Evolutionary conservation across 768 basidiomycete genomes (phyloP).

Genomic region (Piloderma croceum): DNA sequence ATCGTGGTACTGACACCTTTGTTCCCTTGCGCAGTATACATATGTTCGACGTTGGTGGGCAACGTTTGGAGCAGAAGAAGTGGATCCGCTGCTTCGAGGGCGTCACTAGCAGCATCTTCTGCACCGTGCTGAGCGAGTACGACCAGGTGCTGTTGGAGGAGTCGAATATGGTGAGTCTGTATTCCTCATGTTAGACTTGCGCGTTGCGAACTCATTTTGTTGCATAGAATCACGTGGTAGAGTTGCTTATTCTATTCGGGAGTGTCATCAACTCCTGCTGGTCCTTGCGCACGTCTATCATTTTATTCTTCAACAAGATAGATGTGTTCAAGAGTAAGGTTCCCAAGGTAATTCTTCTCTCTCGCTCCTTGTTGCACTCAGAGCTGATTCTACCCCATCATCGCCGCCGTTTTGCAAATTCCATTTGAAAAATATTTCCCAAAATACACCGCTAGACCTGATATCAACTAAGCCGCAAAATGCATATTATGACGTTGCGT

Average conservation of each 20-base stretch:
- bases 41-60: constrained; percentile 56
- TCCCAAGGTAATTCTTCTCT: constrained; percentile 23
- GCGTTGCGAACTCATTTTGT: not conserved
- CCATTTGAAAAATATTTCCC: constrained; percentile 32
- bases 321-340: too few relatives aligned
- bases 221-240: constrained; percentile 18
- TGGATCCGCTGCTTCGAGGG: constrained; percentile 58
- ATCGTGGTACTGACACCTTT: too few relatives aligned
- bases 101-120: constrained; percentile 55
- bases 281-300: too few relatives aligned
- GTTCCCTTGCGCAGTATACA: too few relatives aligned
- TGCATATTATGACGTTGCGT: constrained; percentile 95
- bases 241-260: constrained; percentile 41
- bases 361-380: not conserved
- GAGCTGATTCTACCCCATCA: not conserved
- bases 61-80: constrained; percentile 51
- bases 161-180: constrained; percentile 19
- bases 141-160: constrained; percentile 62
- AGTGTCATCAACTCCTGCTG: too few relatives aligned
- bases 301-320: too few relatives aligned
- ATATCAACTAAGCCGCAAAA: constrained; percentile 86
- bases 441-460: constrained; percentile 38
- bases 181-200: not conserved
- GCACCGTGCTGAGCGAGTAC: constrained; percentile 57
- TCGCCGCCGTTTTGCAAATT: too few relatives aligned